Evolutionary conservation across 768 basidiomycete species (phyloP), one percentile per base, ranked within the genome.

Genomic region (Botryobasidium botryosum): DNA sequence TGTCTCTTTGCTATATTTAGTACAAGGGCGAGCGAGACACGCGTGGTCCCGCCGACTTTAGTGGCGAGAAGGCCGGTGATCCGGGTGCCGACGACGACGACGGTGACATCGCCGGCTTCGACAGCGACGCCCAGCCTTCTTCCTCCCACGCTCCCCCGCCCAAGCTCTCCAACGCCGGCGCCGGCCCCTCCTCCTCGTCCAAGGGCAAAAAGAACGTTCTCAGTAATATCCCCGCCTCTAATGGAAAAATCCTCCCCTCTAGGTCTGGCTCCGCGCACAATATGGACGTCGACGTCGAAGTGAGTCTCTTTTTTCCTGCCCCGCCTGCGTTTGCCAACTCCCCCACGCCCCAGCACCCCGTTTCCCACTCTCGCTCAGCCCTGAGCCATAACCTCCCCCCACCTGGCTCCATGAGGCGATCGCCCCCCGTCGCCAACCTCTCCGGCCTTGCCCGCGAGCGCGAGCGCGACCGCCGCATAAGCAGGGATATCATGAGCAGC

Each of bases 21-120:
- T 71, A 70, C 41, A 66, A 68, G 27, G 71, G 71, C 24, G 71
- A 72, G 44, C 62, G 64, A 47, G 72, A 74, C 50, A 59, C 63
- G 0, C 65, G 66, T 46, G 63, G 65, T 1, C 71, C 71, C 0
- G 55, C 59, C n/a, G 71, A 72, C 55, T 72, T 72, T 50, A 40
- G 26, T n/a, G 21, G 21, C 15, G 43, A 43, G 10, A 50, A 50
- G 41, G 51, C 17, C 18, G 43, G 33, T 18, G n/a, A n/a, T n/a
- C n/a, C n/a, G n/a, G 45, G 39, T 21, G 47, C 8, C 23, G 59
- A 54, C 2, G 64, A 61, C 52, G 65, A 61, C n/a, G 43, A 53
- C 45, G 40, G 23, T 39, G 37, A 56, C 20, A 35, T 33, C 20
- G 47, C 45, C 25, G 60, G 52, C 10, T 51, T 48, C 33, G 54